Percentiles rank a stretch among this genome's conserved stretches.
Evolutionary conservation across 768 basidiomycete species (phyloP).

Genomic region (Russula ochroleuca): DNA sequence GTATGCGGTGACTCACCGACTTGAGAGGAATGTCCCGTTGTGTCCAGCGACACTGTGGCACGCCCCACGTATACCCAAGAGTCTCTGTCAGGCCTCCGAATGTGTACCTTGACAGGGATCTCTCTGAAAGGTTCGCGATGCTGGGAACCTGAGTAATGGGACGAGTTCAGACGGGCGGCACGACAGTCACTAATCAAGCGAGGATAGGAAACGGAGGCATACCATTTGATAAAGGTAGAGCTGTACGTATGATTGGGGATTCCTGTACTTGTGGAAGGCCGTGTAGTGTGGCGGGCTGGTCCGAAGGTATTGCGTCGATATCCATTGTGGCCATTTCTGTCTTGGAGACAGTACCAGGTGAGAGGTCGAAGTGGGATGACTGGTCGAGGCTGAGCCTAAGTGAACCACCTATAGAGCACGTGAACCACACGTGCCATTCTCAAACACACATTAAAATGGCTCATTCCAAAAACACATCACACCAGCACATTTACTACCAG

Average conservation of each 20-base stretch:
- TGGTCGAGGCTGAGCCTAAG: neutral
- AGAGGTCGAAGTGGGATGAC: neutral
- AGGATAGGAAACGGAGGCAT: conserved; percentile 1
- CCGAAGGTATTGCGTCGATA: conserved; percentile 14
- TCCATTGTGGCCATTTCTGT: conserved; percentile 26
- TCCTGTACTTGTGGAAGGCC: conserved; percentile 16
- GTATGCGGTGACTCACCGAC: conserved; percentile 53
- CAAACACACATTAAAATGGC: neutral
- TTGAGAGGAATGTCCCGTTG: conserved; percentile 70
- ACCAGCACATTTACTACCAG: conserved; percentile 2
- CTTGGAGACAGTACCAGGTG: neutral
- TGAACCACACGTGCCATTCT: conserved; percentile 12
- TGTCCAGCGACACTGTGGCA: conserved; percentile 70
- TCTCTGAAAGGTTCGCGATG: conserved; percentile 64
- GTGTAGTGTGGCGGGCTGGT: conserved; percentile 8
- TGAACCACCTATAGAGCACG: neutral
- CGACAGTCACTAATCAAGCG: neutral
- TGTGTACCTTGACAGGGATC: conserved; percentile 80
- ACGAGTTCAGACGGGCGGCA: conserved; percentile 2
- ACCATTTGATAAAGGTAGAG: conserved; percentile 15
- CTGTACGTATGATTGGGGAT: neutral
- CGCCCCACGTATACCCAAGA: conserved; percentile 80
- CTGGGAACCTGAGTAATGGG: conserved; percentile 7
- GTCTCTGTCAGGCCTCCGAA: conserved; percentile 72
- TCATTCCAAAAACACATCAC: neutral